A percentile compares a stretch with the other conserved stretches of the same genome.
These are phyloP conservation scores for Aureobasidium melanogenum DNA, from an alignment of 2,329 filamentous ascomycete species.

Conservation along the genomic window DNA sequence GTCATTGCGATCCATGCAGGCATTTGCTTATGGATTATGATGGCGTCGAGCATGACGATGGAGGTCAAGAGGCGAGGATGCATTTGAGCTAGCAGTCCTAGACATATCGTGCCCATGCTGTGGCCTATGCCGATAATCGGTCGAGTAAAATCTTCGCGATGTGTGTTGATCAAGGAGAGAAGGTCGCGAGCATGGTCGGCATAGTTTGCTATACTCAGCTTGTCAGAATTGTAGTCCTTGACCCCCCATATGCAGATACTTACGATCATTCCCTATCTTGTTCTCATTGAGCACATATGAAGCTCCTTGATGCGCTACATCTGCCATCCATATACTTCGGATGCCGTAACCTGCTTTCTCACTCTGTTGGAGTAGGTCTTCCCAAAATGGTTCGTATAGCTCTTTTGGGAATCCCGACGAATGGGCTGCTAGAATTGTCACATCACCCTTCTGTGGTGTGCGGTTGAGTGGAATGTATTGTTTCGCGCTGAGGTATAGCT, in stretches of 20 bases:
- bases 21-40: slow-evolving; percentile 50
- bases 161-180: slow-evolving; percentile 73
- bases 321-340: slow-evolving; percentile 79
- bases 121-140: slow-evolving; percentile 81
- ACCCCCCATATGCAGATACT: slow-evolving; percentile 22
- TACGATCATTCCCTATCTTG: slow-evolving; percentile 75
- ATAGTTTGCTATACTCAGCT: slow-evolving; percentile 62
- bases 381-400: slow-evolving; percentile 86
- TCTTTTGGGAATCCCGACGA: slow-evolving; percentile 95
- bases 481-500: slow-evolving; percentile 67
- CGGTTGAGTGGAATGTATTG: slow-evolving; percentile 75
- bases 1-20: slow-evolving; percentile 23
- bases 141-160: slow-evolving; percentile 70
- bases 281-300: slow-evolving; percentile 70
- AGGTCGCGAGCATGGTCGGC: slow-evolving; percentile 78
- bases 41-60: slow-evolving; percentile 72
- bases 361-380: slow-evolving; percentile 55
- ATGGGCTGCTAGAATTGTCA: slow-evolving; percentile 79
- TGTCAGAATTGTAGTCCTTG: too few species aligned
- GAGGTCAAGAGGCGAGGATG: slow-evolving; percentile 73
- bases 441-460: slow-evolving; percentile 59
- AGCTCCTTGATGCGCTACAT: slow-evolving; percentile 73
- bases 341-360: slow-evolving; percentile 55
- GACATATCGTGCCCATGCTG: slow-evolving; percentile 72
- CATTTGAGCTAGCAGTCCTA: slow-evolving; percentile 63